Evolutionary conservation across 495 filamentous ascomycete species (phyloP), one percentile per base, ranked within the genome.

Genomic region (Cryomyces minteri): DNA sequence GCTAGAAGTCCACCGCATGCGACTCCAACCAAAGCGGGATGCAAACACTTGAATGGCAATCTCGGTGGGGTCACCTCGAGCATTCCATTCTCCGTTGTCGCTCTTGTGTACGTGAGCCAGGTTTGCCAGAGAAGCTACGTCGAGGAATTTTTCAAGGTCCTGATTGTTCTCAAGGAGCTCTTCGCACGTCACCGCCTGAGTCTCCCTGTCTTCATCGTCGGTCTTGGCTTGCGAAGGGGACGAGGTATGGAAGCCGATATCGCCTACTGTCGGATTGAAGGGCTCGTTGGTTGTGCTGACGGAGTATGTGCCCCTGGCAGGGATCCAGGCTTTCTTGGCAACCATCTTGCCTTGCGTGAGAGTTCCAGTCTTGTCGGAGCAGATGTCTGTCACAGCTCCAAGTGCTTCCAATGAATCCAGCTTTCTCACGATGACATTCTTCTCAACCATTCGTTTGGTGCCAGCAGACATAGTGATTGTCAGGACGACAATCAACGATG

Each of bases 391-490:
- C 31, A 76, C 68, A 40, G 69, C 72, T 5, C 72, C 72, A 28
- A 76, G 62, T 25, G 72, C 72, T 52, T 84, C 80, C 9, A 83
- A 58, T 5, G 77, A 73, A 14, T 78, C 68, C 37, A 80, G 64
- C 49, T 76, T 76, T 31, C 80, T 68, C 18, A 83, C 76, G 49
- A 84, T 74, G 43, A 82, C 79, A 55, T 83, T 67, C 29, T 74
- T 66, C 47, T 72, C 63, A 5, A 76, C 77, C 80, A 85, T 85
- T 39, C 74, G 72, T 58, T 77, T 80, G 7, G 76, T 79, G 32
- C 79, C 80, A 14, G 80, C 71, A 5, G 80, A 77, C 68, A 84
- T 79, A 14, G 79, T 83, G 50, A 84, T 82, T 1, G 80, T 84
- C 49, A 86, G 60, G 39, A 84, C 79, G 25, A 79, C 81, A 41